Evolutionary conservation across 805 yeast species (phyloP).

Genomic region (Debaryomyces tyrocola): DNA sequence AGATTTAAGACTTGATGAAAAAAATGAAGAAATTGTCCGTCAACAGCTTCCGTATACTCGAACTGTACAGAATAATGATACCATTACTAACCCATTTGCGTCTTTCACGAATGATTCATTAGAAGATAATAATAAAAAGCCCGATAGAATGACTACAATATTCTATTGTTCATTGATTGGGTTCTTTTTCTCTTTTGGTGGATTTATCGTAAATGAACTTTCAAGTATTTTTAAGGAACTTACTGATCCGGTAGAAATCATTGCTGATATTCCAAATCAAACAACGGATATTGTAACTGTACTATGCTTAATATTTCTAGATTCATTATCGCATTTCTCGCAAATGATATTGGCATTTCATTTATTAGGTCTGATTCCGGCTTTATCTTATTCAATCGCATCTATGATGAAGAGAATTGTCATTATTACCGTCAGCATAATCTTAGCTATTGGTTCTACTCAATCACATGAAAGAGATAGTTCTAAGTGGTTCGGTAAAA

Average conservation of each 20-base stretch:
- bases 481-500: slow-evolving; percentile 27
- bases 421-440: slow-evolving; percentile 73
- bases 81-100: slow-evolving; percentile 21
- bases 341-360: slow-evolving; percentile 84
- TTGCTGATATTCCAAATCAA: slow-evolving; percentile 2
- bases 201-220: slow-evolving; percentile 68
- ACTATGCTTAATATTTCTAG: slow-evolving; percentile 54
- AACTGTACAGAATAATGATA: slow-evolving; percentile 16
- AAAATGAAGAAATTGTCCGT: slow-evolving; percentile 6
- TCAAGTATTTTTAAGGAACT: slow-evolving; percentile 11
- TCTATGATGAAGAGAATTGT: slow-evolving; percentile 87
- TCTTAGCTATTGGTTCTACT: slow-evolving; percentile 54
- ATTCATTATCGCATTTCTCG: slow-evolving; percentile 74
- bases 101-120: slow-evolving; percentile 12
- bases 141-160: slow-evolving; percentile 80
- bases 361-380: slow-evolving; percentile 75
- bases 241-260: slow-evolving; percentile 6
- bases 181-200: slow-evolving; percentile 65
- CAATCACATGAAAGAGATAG: slow-evolving; percentile 18
- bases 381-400: slow-evolving; percentile 84
- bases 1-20: slow-evolving; percentile 31
- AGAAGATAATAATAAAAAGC: slow-evolving; percentile 37
- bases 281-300: slow-evolving; percentile 32
- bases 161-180: slow-evolving; percentile 79
- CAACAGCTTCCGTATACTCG: slow-evolving; percentile 8